Evolutionary conservation across 2,329 filamentous ascomycete species (phyloP).

Genomic region (Talaromyces sp.): DNA sequence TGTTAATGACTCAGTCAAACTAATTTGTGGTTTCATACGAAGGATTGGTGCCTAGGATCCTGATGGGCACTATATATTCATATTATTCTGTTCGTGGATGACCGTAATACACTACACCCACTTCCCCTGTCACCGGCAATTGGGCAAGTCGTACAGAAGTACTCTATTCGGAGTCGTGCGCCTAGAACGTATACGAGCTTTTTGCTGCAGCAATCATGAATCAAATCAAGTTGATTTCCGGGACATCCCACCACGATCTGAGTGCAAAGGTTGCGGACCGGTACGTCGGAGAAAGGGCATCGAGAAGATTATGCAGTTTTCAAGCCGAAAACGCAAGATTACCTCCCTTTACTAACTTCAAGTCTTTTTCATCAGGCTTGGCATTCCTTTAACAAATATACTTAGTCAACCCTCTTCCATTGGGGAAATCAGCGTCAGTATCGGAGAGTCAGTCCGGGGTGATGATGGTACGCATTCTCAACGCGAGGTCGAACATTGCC

Average conservation of each 20-base stretch:
- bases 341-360: not conserved
- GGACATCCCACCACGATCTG: slow-evolving; percentile 67
- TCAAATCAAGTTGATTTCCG: slow-evolving; percentile 68
- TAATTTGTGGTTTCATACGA: not conserved
- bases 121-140: not conserved
- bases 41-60: not conserved
- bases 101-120: no score
- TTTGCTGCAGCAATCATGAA: slow-evolving; percentile 36
- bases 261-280: slow-evolving; percentile 63
- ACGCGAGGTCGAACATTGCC: slow-evolving; percentile 10
- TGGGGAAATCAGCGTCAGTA: slow-evolving; percentile 64
- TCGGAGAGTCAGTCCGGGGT: slow-evolving; percentile 91
- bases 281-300: slow-evolving; percentile 38
- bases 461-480: slow-evolving; percentile 66
- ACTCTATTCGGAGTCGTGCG: not conserved
- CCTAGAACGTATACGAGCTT: not conserved
- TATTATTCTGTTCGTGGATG: not conserved
- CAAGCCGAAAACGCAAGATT: not conserved
- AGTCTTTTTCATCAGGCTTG: slow-evolving; percentile 45
- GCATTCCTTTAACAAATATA: slow-evolving; percentile 63
- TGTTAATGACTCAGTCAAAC: not conserved
- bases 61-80: not conserved
- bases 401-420: slow-evolving; percentile 64
- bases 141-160: no score
- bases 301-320: not conserved